These are phyloP conservation scores for Didymellaceae sp. DNA, from an alignment of 2,329 filamentous ascomycete genomes.

Conservation along the genomic window DNA sequence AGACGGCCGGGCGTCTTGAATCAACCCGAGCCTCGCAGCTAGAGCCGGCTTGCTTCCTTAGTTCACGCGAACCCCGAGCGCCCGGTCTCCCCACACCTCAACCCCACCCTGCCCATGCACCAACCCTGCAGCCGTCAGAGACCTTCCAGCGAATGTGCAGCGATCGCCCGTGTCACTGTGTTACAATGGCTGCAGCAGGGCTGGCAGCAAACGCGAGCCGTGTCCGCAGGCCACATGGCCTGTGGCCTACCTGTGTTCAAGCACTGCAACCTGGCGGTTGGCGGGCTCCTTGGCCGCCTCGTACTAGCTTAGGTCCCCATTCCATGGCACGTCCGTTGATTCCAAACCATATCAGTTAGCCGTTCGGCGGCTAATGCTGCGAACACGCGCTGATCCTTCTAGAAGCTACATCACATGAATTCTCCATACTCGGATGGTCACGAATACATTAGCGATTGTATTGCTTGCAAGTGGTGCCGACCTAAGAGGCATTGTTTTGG, in stretches of 20 bases:
- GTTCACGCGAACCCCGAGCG: slow-evolving; percentile 12
- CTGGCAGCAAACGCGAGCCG: background rate
- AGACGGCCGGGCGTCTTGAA: slow-evolving; percentile 18
- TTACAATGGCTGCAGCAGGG: slow-evolving; percentile 7
- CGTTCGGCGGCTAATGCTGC: slow-evolving; percentile 18
- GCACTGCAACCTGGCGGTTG: background rate
- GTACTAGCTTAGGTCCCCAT: background rate
- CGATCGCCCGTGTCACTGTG: slow-evolving; percentile 12
- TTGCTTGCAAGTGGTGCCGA: background rate
- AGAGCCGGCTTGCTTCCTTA: slow-evolving; percentile 12
- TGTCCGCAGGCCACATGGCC: slow-evolving; percentile 4
- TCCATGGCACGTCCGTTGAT: slow-evolving; percentile 5
- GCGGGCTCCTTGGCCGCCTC: slow-evolving; percentile 2
- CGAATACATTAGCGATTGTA: background rate
- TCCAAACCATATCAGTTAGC: slow-evolving; percentile 11
- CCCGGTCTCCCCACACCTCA: slow-evolving; percentile 16
- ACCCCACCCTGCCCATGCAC: slow-evolving; percentile 10
- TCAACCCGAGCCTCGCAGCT: slow-evolving; percentile 14
- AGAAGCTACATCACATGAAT: slow-evolving; percentile 2
- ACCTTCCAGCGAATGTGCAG: too few relatives aligned
- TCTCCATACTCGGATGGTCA: background rate
- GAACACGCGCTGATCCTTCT: slow-evolving; percentile 20
- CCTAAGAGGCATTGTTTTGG: background rate
- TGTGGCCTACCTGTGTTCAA: background rate
- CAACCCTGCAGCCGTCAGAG: slow-evolving; percentile 15